phyloP scores from a whole-genome alignment of 495 filamentous ascomycete species.

The Cenococcum geophilum region DNA sequence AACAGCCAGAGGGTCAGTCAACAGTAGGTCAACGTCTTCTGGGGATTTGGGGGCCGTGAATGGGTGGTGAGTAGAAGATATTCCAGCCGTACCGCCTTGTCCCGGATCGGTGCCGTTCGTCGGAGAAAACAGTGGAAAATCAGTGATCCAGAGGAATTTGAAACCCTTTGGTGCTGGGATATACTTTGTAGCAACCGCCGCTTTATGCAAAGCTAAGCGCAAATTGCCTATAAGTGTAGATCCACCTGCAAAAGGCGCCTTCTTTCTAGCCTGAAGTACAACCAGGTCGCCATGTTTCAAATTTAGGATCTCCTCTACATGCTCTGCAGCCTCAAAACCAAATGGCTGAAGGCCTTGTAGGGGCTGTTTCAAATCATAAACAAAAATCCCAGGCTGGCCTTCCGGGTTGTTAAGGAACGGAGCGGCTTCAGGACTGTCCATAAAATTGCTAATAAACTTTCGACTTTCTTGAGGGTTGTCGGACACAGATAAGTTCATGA shows the following conservation, averaged over 20 bases:
- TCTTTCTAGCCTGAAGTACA: slow-evolving; percentile 69
- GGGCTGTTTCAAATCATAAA: slow-evolving; percentile 63
- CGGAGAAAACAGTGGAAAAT: slow-evolving; percentile 89
- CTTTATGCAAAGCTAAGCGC: slow-evolving; percentile 61
- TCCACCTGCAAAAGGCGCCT: slow-evolving; percentile 55
- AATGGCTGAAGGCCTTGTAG: slow-evolving; percentile 65
- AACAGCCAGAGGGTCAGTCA: slow-evolving; percentile 62
- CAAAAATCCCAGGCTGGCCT: slow-evolving; percentile 68
- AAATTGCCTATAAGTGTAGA: slow-evolving; percentile 77
- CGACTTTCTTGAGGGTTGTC: slow-evolving; percentile 45
- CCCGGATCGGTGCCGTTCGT: slow-evolving; percentile 63
- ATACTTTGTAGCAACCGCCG: slow-evolving; percentile 54
- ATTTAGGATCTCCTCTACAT: slow-evolving; percentile 47
- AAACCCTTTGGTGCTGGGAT: slow-evolving; percentile 52
- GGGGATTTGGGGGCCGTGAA: slow-evolving; percentile 80
- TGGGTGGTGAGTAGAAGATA: slow-evolving; percentile 89
- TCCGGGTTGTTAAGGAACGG: slow-evolving; percentile 58
- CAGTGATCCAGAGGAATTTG: slow-evolving; percentile 72
- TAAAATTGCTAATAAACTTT: slow-evolving; percentile 60
- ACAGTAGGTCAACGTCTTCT: slow-evolving; percentile 67
- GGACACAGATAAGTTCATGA: slow-evolving; percentile 53
- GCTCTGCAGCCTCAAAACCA: slow-evolving; percentile 65
- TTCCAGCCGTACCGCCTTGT: slow-evolving; percentile 71
- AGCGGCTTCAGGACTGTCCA: slow-evolving; percentile 57
- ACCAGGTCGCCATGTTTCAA: slow-evolving; percentile 67